Evolutionary conservation across 495 filamentous ascomycete species (phyloP), one percentile per base, ranked within the genome.

Genomic region (Neurospora tetraspora): DNA sequence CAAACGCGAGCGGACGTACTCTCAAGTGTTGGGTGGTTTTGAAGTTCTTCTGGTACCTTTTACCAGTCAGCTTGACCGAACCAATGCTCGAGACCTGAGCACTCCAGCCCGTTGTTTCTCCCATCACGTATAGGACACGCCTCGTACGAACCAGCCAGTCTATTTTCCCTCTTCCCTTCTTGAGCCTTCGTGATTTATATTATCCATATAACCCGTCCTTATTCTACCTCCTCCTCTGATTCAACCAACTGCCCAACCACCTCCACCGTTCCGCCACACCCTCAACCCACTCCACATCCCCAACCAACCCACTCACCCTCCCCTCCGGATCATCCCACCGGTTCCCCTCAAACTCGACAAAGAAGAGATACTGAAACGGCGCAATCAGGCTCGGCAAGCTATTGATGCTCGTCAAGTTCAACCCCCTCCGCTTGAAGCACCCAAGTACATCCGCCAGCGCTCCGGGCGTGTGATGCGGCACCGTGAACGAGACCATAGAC

Each of bases 361-460:
- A 91, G 82, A 98, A 98, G 36, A 97, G 87, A 82, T 99, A 99
- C 78, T 95, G 89, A 91, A 97, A 98, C 38, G 91, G 87, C 71
- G 82, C 81, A 59, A 87, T 83, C 74, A 92, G 85, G 76, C 91
- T 95, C 16, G 96, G 96, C 74, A 96, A 82, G 72, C 92, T 92
- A 74, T 91, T 93, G 79, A 98, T 97, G 79, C 91, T 94, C 16
- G 95, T 97, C 42, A 99, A 83, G 79, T 98, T 98, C 61, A 98
- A 80, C 0, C 85, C 84, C 75, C 86, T 84, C 11, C 82, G 80
- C 76, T 90, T 89, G 82, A 99, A 98, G 53, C 93, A 90, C 47
- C 89, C 84, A 71, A 99, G 82, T 23, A 91, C 90, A 76, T 94
- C 88, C 14, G 93, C 94, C 74, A 99, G 84, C 18, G 93, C 91